These are phyloP conservation scores for Thelonectria discophora DNA, from an alignment of 2,329 filamentous ascomycete genomes.

Conservation along the genomic window DNA sequence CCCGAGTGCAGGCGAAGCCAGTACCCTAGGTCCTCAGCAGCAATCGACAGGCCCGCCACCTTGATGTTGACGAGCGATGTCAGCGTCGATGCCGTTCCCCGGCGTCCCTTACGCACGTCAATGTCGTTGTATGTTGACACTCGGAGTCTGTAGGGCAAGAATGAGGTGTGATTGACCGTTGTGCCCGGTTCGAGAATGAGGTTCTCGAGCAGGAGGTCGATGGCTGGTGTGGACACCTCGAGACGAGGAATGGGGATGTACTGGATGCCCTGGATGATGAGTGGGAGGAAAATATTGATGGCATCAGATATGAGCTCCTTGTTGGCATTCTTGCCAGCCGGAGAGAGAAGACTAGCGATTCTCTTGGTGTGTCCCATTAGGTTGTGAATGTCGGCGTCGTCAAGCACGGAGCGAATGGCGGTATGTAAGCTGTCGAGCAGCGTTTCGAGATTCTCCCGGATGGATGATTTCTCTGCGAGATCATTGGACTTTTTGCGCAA, in stretches of 20 bases:
- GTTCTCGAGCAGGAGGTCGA: conserved; percentile 90
- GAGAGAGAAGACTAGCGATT: conserved; percentile 75
- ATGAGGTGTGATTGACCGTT: conserved; percentile 86
- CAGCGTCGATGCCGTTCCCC: conserved; percentile 67
- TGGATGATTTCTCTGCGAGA: conserved; percentile 70
- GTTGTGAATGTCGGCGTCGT: conserved; percentile 77
- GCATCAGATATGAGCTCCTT: conserved; percentile 77
- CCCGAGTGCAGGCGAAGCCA: conserved; percentile 84
- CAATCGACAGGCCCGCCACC: conserved; percentile 82
- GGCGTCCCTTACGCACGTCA: conserved; percentile 79
- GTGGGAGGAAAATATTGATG: conserved; percentile 82
- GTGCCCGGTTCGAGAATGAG: conserved; percentile 87
- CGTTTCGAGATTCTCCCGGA: conserved; percentile 77
- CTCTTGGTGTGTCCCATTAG: conserved; percentile 73
- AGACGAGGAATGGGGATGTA: conserved; percentile 89
- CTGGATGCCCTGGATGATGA: conserved; percentile 80
- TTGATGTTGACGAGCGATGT: conserved; percentile 80
- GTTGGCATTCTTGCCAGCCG: conserved; percentile 70
- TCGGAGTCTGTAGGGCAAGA: conserved; percentile 84
- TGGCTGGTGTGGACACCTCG: conserved; percentile 83
- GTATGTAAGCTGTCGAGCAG: conserved; percentile 74
- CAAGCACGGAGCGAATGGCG: conserved; percentile 73
- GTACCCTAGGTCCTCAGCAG: conserved; percentile 88
- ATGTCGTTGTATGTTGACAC: conserved; percentile 87
- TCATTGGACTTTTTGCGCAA: conserved; percentile 66